A percentile compares a stretch with the other conserved stretches of the same genome.
These are phyloP conservation scores for Globisporangium echinulatum DNA, from an alignment of 352 stramenopile species.

Conservation along the genomic window DNA sequence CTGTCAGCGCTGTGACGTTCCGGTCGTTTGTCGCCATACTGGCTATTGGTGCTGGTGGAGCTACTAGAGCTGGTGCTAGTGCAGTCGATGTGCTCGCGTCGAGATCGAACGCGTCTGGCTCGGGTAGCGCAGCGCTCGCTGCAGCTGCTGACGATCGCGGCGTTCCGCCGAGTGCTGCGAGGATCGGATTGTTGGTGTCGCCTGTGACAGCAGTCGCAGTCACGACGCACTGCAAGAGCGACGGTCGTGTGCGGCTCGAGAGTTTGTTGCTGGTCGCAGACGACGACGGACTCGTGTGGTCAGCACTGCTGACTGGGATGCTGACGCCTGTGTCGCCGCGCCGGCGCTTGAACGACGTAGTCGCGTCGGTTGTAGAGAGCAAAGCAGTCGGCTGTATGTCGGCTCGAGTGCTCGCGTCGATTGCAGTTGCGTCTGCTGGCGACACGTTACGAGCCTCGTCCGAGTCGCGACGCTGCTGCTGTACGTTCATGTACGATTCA, in stretches of 20 bases:
- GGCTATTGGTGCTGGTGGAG: not conserved
- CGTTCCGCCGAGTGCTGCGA: constrained; percentile 54
- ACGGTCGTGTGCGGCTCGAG: constrained; percentile 9
- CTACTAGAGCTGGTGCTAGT: not conserved
- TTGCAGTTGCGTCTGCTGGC: too few relatives aligned
- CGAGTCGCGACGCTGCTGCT: too few relatives aligned
- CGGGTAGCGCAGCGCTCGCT: constrained; percentile 13
- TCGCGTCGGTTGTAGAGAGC: constrained; percentile 18
- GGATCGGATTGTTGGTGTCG: constrained; percentile 45
- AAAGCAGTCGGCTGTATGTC: too few relatives aligned
- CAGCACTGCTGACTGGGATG: constrained; percentile 10
- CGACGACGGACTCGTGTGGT: not conserved
- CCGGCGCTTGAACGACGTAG: constrained; percentile 46
- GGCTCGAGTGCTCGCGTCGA: too few relatives aligned
- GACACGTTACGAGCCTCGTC: too few relatives aligned
- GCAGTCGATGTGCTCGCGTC: constrained; percentile 11
- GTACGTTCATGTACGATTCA: too few relatives aligned
- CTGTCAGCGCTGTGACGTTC: not conserved
- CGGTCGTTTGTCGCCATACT: constrained; percentile 5
- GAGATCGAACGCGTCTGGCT: constrained; percentile 42
- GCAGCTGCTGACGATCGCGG: constrained; percentile 25
- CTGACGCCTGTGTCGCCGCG: constrained; percentile 12
- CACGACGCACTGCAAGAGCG: constrained; percentile 23
- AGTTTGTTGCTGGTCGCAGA: constrained; percentile 9
- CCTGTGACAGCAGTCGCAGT: constrained; percentile 9